Base-by-base conservation (phyloP, 2,329 filamentous ascomycete genomes). In the Beauveria sp. region DNA sequence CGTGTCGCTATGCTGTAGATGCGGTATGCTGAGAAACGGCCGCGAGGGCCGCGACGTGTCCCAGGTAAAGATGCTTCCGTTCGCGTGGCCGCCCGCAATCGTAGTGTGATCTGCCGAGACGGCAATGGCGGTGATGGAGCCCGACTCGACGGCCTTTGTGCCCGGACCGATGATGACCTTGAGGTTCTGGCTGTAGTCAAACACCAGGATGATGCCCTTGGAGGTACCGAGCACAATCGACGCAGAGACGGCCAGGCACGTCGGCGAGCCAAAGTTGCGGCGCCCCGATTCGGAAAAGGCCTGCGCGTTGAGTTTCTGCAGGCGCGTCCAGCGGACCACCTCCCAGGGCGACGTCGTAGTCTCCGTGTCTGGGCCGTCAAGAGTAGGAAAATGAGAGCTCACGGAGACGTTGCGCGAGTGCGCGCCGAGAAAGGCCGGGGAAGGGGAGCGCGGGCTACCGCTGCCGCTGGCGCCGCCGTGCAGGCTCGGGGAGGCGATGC, bases 11-110 rank as follows among this genome's bases (percentile, higher is more conserved):
- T 80, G 75, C 40, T 91, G 85, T 10, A 96, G 77, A 41, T 91
- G 90, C 1, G 88, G 85, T 48, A 99, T 92, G 55, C 91, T 86
- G 37, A 99, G 81, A 72, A 99, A 99, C 0, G 93, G 94, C 37
- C 90, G 84, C 3, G 91, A 86, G n/a, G 89, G 84, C 61, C 89
- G 84, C 46, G 84, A 84, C 14, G 93, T 88, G 72, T 99, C 96
- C 96, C 96, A 99, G 0, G 93, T 99, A 70, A 97, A 97, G 58
- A 99, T 96, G 70, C 87, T 87, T 3, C 94, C 96, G 67, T 88
- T 91, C 0, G 86, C 87, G 80, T 99, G 93, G 3, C 94, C 94
- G 43, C 88, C 91, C 40, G 91, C 94, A 65, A 99, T 82, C 1
- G 93, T 96, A 2, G 90, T 89, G 73, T 97, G 92, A 70, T 99